Base-by-base conservation (phyloP, 1,139 yeast species). In the Diutina pseudorugosa region DNA sequence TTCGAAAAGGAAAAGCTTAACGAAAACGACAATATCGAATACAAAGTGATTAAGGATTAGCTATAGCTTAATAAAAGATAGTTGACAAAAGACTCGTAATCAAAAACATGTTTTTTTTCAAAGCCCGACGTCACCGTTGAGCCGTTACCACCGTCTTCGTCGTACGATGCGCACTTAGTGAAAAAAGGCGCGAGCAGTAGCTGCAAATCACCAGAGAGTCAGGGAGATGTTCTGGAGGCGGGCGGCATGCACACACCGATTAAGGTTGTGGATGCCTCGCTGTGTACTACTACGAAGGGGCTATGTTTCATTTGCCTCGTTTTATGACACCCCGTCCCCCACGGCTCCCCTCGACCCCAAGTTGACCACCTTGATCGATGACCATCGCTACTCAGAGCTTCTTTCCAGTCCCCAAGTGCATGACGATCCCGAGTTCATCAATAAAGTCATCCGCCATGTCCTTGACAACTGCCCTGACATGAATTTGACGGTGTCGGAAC, bases 31-130 rank as follows among this genome's bases (percentile, higher is more conserved):
- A 27, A 18, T 16, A n/a, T 45, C n/a, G 8, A 14, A 4, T 45
- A 45, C 40, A 25, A 45, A 4, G 49, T 45, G 20, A 45, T 45
- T 8, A n/a, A 27, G 16, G 49, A 45, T 45, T 45, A 45, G 23
- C 4, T 44, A 16, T n/a, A 11, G 19, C 6, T 6, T 23, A 23
- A 23, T 23, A 23, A 7, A 4, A 23, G 4, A 12, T 11, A n/a
- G n/a, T n/a, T n/a, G n/a, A 33, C 40, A 33, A 12, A 5, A 23
- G 25, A 23, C n/a, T 23, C 6, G 7, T 23, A 23, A 23, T 7
- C 7, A 23, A 23, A 23, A 23, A 23, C 25, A 23, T 4, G 25
- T 23, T 4, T 23, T 23, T 23, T 4, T 23, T 23, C 25, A 23
- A 23, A 23, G 6, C 25, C 25, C 25, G 25, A 23, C 25, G 25